Percentiles rank a stretch among this genome's conserved stretches.
Evolutionary conservation across 2,329 filamentous ascomycete genomes (phyloP).

Genomic region (Aureobasidium sp.): DNA sequence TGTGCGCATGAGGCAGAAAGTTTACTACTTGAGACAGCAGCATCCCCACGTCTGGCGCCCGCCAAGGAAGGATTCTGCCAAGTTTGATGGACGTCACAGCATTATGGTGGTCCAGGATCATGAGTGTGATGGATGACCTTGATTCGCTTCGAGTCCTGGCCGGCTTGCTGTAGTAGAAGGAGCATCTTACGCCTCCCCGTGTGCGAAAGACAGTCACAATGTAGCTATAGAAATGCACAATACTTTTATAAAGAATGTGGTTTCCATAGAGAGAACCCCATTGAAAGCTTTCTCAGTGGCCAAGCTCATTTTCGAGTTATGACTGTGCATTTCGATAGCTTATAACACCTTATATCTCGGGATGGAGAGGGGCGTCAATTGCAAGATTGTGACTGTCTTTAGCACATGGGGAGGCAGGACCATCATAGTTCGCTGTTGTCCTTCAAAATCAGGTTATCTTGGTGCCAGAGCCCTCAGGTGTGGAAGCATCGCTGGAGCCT

Average conservation of each 20-base stretch:
- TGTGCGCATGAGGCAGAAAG: neutral
- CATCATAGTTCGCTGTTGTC: neutral
- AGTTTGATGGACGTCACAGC: neutral
- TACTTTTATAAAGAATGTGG: no score
- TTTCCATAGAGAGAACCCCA: no score
- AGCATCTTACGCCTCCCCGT: no score
- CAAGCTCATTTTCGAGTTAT: no score
- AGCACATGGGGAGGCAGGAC: no score
- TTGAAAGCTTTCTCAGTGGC: no score
- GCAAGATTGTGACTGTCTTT: no score
- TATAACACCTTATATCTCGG: no score
- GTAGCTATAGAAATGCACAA: no score
- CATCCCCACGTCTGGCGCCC: neutral
- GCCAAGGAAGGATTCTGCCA: constrained; percentile 3
- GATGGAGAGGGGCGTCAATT: no score
- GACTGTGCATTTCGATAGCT: no score
- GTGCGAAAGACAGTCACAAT: no score
- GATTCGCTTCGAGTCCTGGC: neutral
- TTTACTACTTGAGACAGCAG: neutral
- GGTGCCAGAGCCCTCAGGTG: neutral
- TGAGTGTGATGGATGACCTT: neutral
- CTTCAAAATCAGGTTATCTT: neutral
- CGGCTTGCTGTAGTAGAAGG: neutral
- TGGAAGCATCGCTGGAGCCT: neutral
- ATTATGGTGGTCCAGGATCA: neutral